Evolutionary conservation across 2,329 filamentous ascomycete species (phyloP).

Genomic region (Colletotrichum godetiae): DNA sequence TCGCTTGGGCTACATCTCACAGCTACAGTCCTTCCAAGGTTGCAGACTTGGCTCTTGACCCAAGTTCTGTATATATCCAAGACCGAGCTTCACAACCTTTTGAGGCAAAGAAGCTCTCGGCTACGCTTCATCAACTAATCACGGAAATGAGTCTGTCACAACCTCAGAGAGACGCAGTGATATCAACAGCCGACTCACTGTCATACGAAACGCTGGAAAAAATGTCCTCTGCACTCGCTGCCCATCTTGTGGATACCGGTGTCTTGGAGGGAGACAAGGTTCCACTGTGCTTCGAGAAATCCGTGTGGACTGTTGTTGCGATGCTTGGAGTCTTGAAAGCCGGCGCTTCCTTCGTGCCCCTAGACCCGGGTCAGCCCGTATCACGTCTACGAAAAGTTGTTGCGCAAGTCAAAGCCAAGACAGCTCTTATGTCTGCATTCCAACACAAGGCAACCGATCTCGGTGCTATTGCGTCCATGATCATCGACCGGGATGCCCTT

Average conservation of each 20-base stretch:
- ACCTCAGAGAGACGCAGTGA: not conserved
- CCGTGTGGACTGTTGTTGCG: slow-evolving; percentile 20
- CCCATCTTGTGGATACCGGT: not conserved
- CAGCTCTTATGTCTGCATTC: not conserved
- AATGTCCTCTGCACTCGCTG: slow-evolving; percentile 3
- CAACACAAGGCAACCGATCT: slow-evolving; percentile 22
- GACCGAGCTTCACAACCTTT: not conserved
- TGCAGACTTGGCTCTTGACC: not conserved
- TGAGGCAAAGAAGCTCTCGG: not conserved
- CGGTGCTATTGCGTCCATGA: not conserved
- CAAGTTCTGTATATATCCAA: not conserved
- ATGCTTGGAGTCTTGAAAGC: slow-evolving; percentile 27
- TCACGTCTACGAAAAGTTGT: slow-evolving; percentile 8
- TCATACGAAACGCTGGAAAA: not conserved
- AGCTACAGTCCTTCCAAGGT: not conserved
- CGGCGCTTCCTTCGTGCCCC: slow-evolving; percentile 15
- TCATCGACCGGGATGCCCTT: slow-evolving; percentile 49
- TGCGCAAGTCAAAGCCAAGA: not conserved
- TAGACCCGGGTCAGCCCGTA: slow-evolving; percentile 26
- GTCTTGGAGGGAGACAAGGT: not conserved
- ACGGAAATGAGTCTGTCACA: not conserved
- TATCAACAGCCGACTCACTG: not conserved
- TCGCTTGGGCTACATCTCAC: not conserved
- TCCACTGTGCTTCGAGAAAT: slow-evolving; percentile 29
- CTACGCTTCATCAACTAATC: slow-evolving; percentile 2